phyloP scores from a whole-genome alignment of 805 yeast species.

The Cyberlindnera amylophila region DNA sequence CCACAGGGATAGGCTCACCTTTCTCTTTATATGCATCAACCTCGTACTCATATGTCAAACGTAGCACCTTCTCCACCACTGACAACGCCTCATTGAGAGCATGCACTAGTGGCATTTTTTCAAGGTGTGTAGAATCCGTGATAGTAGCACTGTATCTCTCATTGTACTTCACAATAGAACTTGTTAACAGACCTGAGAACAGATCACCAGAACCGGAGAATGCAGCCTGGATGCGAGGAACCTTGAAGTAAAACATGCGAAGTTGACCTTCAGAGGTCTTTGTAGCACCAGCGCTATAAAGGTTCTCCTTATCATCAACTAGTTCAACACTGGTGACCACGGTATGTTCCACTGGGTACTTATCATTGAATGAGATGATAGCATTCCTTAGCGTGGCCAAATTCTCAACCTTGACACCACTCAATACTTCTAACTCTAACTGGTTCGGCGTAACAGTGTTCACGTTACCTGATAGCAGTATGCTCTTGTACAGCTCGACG shows the following conservation, averaged over 20 bases:
- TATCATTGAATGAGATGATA: conserved; percentile 37
- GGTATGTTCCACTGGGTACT: conserved; percentile 45
- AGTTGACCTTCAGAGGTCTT: conserved; percentile 2
- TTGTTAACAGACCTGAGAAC: conserved; percentile 58
- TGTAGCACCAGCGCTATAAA: conserved; percentile 39
- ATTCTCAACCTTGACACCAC: conserved; percentile 40
- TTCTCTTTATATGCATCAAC: conserved; percentile 9
- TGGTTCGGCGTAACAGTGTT: conserved; percentile 68
- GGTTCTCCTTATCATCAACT: conserved; percentile 18
- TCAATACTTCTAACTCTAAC: conserved; percentile 63
- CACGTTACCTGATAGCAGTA: conserved; percentile 42
- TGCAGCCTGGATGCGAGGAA: conserved; percentile 49
- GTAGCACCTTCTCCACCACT: conserved; percentile 39
- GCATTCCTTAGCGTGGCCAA: conserved; percentile 37
- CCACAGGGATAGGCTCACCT: conserved; percentile 20
- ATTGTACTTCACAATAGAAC: conserved; percentile 37
- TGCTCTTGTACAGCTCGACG: conserved; percentile 46
- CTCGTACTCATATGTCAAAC: conserved; percentile 33
- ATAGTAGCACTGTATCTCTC: conserved; percentile 9
- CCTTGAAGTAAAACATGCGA: conserved; percentile 32
- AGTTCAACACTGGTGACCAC: conserved; percentile 57
- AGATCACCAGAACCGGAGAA: conserved; percentile 78
- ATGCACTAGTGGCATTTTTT: conserved; percentile 21
- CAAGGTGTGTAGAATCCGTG: conserved; percentile 7
- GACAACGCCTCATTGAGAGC: conserved; percentile 40